A percentile compares a stretch with the other conserved stretches of the same genome.
These are phyloP conservation scores for Lachnellula arida DNA, from an alignment of 2,329 filamentous ascomycete genomes.

Conservation along the genomic window DNA sequence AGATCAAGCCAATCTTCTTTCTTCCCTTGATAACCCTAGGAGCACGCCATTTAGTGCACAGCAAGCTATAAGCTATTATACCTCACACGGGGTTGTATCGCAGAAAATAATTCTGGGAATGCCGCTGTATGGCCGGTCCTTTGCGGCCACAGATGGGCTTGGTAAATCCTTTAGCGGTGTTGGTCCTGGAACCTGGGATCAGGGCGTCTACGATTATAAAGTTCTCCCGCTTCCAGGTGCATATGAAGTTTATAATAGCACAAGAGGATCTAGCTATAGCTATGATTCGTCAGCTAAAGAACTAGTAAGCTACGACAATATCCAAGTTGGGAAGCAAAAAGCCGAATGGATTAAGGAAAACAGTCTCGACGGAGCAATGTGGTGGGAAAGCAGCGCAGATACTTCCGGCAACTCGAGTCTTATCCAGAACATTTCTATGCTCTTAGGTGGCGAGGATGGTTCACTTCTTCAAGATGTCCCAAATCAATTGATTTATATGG, in stretches of 20 bases:
- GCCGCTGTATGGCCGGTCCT: constrained; percentile 73
- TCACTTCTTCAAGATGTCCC: not conserved
- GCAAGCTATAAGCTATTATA: constrained; percentile 60
- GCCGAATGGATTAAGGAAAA: constrained; percentile 29
- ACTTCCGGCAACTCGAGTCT: constrained; percentile 55
- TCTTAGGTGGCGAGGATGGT: not conserved
- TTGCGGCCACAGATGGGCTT: constrained; percentile 57
- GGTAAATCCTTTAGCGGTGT: constrained; percentile 59
- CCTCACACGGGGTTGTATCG: constrained; percentile 53
- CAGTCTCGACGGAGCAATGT: constrained; percentile 72
- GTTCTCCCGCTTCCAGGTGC: constrained; percentile 59
- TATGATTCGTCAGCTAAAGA: constrained; percentile 55
- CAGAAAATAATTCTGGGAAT: constrained; percentile 71
- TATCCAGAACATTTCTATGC: constrained; percentile 35
- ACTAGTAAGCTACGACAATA: constrained; percentile 64
- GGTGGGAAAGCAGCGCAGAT: constrained; percentile 77
- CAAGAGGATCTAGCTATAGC: constrained; percentile 62
- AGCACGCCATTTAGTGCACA: constrained; percentile 67
- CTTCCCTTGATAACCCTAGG: constrained; percentile 45
- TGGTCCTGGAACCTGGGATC: constrained; percentile 65
- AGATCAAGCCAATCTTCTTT: constrained; percentile 67
- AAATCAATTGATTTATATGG: constrained; percentile 1
- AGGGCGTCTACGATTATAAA: constrained; percentile 76
- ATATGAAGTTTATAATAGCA: constrained; percentile 50
- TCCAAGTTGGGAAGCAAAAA: constrained; percentile 31